Base-by-base conservation (phyloP, 192 early-diverging fungal species). In the Funneliformis mosseae region DNA sequence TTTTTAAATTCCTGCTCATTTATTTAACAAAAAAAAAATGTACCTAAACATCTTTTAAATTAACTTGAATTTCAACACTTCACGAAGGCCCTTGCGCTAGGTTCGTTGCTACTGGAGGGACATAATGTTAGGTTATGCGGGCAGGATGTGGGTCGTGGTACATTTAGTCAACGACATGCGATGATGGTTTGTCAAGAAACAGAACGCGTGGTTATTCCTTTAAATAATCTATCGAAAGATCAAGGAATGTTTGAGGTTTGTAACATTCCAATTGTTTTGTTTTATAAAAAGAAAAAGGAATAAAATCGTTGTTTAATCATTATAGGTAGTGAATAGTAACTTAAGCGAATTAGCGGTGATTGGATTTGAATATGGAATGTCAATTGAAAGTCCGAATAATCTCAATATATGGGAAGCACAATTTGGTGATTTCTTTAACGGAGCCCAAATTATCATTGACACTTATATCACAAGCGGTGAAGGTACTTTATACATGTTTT, bases 351-450 rank as follows among this genome's bases (percentile, higher is more conserved):
- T 97, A 68, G 97, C 97, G 8, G 97, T 99, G 10, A 87, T 99
- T 38, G 97, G 94, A 4, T 99, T 97, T 82, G 97, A 99, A 83
- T 94, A 96, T 80, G 97, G 97, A 69, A 93, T 96, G 82, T 97
- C 96, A 5, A 93, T 92, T 83, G 96, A 97, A 83, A 93, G 90
- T 28, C 97, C 97, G 18, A 90, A 94, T 61, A 84, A 89, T 8
- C 86, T 99, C n/a, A 91, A 91, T 62, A 95, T 99, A 61, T 99
- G 97, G 97, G 97, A 98, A 82, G 96, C 96, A 1, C 97, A 99
- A 87, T 99, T 98, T 85, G 97, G 97, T 74, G 97, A 99, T 84
- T 99, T 99, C 83, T 95, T 95, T 90, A 98, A 98, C 83, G 94
- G 94, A 45, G 96, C 96, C 0, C 96, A 99, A 82, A 95, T 98